These are phyloP conservation scores for Corymbia citriodora DNA, from an alignment of 441 rosid species.

Conservation along the genomic window DNA sequence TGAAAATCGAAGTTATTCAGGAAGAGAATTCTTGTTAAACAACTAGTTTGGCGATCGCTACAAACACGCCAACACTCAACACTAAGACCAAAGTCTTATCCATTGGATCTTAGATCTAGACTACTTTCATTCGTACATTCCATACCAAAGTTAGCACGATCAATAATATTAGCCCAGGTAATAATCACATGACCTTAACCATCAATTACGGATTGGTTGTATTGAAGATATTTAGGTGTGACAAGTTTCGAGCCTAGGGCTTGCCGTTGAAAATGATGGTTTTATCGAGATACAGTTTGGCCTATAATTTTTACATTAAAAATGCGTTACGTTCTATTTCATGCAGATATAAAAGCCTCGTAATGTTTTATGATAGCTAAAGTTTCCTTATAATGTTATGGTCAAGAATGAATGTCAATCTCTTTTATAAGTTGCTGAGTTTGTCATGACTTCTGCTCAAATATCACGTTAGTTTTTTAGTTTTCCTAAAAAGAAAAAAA, in stretches of 20 bases:
- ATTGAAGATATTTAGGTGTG: neutral
- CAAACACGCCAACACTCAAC: neutral
- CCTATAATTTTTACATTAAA: neutral
- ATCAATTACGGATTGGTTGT: neutral
- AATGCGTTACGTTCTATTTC: neutral
- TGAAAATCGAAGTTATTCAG: neutral
- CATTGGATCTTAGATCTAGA: neutral
- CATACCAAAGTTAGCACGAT: neutral
- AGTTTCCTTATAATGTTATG: neutral
- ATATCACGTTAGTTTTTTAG: neutral
- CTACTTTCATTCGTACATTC: neutral
- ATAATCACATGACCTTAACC: neutral
- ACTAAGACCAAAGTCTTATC: neutral
- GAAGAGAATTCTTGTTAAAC: neutral
- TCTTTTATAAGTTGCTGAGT: neutral
- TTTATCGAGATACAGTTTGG: neutral
- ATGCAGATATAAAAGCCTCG: neutral
- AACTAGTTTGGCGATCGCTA: neutral
- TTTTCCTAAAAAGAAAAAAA: neutral
- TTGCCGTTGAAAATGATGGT: neutral
- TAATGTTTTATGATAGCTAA: neutral
- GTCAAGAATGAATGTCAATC: neutral
- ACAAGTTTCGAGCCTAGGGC: neutral
- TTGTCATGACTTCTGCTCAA: neutral
- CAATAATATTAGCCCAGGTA: neutral